Evolutionary conservation across 2,329 filamentous ascomycete genomes (phyloP).

Genomic region (Colletotrichum australisinense): DNA sequence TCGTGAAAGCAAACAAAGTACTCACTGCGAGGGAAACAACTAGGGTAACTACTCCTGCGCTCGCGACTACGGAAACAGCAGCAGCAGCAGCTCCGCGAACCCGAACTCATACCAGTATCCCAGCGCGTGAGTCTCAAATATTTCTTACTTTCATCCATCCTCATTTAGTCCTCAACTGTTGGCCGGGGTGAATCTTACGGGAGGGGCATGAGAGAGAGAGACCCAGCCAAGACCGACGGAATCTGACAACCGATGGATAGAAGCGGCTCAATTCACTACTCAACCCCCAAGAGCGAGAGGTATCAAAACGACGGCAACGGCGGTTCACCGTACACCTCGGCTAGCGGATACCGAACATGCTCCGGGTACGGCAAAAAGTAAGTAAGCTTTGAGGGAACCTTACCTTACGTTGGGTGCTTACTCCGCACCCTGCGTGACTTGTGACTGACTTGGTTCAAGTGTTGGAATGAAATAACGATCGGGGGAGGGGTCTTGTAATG

Average conservation of each 20-base stretch:
- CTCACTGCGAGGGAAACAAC: neutral
- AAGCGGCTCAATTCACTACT: slow-evolving; percentile 78
- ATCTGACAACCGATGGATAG: slow-evolving; percentile 43
- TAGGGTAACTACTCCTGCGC: slow-evolving; percentile 77
- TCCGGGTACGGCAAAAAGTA: slow-evolving; percentile 34
- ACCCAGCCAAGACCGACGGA: too few relatives aligned
- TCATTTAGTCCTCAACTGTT: too few relatives aligned
- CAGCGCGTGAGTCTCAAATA: slow-evolving; percentile 60
- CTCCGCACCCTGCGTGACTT: neutral
- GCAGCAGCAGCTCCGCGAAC: slow-evolving; percentile 61
- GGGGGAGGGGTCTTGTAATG: neutral
- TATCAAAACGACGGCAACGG: slow-evolving; percentile 74
- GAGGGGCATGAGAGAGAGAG: too few relatives aligned
- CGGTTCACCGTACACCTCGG: slow-evolving; percentile 70
- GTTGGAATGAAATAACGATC: slow-evolving; percentile 9
- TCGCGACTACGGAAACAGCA: slow-evolving; percentile 70
- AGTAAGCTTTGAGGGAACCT: neutral
- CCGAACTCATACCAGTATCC: slow-evolving; percentile 75
- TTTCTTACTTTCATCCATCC: neutral
- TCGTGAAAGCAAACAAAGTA: neutral
- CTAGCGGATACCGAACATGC: slow-evolving; percentile 51
- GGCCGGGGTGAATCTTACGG: too few relatives aligned
- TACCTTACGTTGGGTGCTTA: neutral
- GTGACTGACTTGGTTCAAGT: neutral
- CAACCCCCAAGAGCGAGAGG: slow-evolving; percentile 71